Evolutionary conservation across 331 rosid species (phyloP).

Genomic region (Dryas integrifolia): DNA sequence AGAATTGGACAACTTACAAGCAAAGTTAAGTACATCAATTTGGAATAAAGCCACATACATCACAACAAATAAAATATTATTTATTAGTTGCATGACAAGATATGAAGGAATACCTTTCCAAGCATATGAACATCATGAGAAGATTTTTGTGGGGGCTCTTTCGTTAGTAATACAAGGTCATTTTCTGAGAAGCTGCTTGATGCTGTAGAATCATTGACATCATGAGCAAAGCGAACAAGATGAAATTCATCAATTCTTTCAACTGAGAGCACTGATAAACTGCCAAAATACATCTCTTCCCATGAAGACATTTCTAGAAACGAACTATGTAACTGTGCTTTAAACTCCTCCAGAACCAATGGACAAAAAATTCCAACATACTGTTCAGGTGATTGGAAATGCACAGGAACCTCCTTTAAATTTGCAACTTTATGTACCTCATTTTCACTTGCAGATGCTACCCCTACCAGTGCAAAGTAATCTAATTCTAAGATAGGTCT

Average conservation of each 20-base stretch:
- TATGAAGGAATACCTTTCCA: conserved; percentile 69
- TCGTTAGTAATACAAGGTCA: conserved; percentile 78
- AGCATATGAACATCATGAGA: conserved; percentile 83
- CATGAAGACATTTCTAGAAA: conserved; percentile 72
- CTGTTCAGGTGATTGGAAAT: conserved; percentile 82
- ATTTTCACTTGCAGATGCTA: conserved; percentile 59
- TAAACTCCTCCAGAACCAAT: conserved; percentile 91
- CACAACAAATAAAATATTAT: not conserved
- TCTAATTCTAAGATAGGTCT: conserved; percentile 80
- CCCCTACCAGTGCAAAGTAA: conserved; percentile 67
- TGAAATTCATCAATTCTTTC: conserved; percentile 95
- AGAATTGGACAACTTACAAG: not conserved
- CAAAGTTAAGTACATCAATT: not conserved
- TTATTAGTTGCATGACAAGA: not conserved
- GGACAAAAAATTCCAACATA: conserved; percentile 77
- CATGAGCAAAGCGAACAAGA: conserved; percentile 77
- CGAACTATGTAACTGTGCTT: conserved; percentile 76
- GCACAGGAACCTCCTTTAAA: conserved; percentile 77
- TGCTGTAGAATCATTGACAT: conserved; percentile 55
- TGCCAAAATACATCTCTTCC: conserved; percentile 79
- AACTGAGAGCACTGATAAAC: conserved; percentile 73
- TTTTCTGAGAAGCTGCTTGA: conserved; percentile 77
- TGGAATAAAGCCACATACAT: not conserved
- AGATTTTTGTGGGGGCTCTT: conserved; percentile 70
- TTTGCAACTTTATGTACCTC: conserved; percentile 45